phyloP scores from a whole-genome alignment of 2,329 filamentous ascomycete genomes.

The Metarhizium rileyi region DNA sequence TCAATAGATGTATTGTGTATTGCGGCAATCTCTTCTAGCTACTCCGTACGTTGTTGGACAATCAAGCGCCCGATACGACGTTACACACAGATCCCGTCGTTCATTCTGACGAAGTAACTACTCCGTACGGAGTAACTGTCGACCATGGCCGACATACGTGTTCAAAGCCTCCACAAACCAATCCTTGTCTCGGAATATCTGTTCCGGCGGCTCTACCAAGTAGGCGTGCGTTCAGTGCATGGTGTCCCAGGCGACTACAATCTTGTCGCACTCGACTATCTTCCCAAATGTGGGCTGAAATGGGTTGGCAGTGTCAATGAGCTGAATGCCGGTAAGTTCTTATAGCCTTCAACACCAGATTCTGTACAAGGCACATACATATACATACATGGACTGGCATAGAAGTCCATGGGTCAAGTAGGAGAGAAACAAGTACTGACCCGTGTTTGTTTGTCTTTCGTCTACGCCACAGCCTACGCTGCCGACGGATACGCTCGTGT shows the following conservation, averaged over 20 bases:
- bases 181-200: slow-evolving; percentile 58
- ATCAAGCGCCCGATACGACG: neutral
- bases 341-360: neutral
- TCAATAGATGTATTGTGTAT: too few species aligned
- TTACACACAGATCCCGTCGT: too few species aligned
- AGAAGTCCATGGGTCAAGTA: too few species aligned
- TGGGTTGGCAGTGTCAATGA: slow-evolving; percentile 66
- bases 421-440: slow-evolving; percentile 7
- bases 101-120: too few species aligned
- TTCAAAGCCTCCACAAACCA: slow-evolving; percentile 35
- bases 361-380: too few species aligned
- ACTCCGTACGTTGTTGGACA: too few species aligned
- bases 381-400: too few species aligned
- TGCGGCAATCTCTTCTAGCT: too few species aligned
- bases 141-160: slow-evolving; percentile 28
- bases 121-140: too few species aligned
- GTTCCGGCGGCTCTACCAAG: slow-evolving; percentile 52
- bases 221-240: slow-evolving; percentile 56
- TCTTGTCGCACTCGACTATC: slow-evolving; percentile 56
- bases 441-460: too few species aligned
- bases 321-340: slow-evolving; percentile 53
- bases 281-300: slow-evolving; percentile 46
- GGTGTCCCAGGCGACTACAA: slow-evolving; percentile 69
- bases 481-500: slow-evolving; percentile 73
- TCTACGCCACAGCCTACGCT: slow-evolving; percentile 49